Base-by-base conservation (phyloP, 1,284 basidiomycete genomes). In the Rhodotorula sp. region DNA sequence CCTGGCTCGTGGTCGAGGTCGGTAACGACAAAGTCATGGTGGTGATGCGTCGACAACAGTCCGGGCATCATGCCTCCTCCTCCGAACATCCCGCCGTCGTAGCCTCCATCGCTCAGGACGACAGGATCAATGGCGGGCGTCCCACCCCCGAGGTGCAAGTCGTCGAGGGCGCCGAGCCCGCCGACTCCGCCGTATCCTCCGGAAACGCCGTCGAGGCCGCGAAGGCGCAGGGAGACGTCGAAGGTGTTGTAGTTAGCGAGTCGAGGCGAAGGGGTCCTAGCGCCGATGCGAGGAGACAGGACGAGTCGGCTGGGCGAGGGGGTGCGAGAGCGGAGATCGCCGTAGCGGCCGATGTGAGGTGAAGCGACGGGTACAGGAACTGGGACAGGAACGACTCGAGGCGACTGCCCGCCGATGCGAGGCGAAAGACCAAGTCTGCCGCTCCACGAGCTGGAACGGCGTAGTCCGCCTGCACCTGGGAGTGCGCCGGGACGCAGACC, bases 231-330 rank as follows among this genome's bases (percentile, higher is more conserved):
- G 13, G 67, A 61, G 48, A 56, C 49, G 55, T 69, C 59, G 54
- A 54, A 62, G 10, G 63, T 69, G 34, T 69, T 65, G 59, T 66
- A 62, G 60, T 69, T 69, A 51, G 62, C 46, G 44, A 69, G 54
- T 13, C 48, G 55, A 5, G 68, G 64, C 11, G 59, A 49, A 2
- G 48, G 48, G 4, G 32, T 32, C 13, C 59, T 34, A 0, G 24
- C 46, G 46, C 20, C 10, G 30, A 30, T 24, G 19, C 29, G 52
- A 7, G 52, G 52, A 15, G 59, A 49, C 8, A 51, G 32, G 17
- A 34, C 32, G 39, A 59, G 57, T 30, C 32, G 34, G 0, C 36
- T 30, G 15, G 48, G 52, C 9, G 53, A 61, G 20, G 46, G 53
- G 13, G 58, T 49, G 15, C 19, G 51, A 10, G 36, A 6, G 13